Percentiles rank a stretch among this genome's conserved stretches.
Conservation (phyloP, 192 early-diverging fungal species). For the Neocallimastix lanati region DNA sequence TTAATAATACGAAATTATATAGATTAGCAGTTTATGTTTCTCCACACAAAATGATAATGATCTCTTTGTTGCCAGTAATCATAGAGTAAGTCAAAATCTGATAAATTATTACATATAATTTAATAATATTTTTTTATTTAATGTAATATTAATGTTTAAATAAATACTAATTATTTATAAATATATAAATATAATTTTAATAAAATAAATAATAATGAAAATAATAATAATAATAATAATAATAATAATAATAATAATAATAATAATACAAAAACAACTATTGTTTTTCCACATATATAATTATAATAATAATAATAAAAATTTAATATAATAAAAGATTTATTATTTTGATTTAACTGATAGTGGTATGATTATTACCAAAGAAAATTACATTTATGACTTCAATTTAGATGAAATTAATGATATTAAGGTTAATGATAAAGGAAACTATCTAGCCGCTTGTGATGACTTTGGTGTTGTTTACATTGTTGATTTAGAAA, state of each 20-base stretch:
- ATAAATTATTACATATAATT: background rate
- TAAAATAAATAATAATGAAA: no score
- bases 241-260: no score
- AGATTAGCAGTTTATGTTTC: background rate
- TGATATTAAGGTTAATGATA: background rate
- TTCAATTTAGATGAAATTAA: background rate
- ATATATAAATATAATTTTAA: no score
- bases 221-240: no score
- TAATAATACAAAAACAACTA: no score
- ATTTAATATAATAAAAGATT: background rate
- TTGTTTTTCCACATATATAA: background rate
- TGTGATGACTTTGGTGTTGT: background rate
- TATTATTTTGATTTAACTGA: background rate
- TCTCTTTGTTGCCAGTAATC: background rate
- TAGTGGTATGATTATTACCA: background rate
- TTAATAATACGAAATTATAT: no score
- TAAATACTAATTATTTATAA: no score
- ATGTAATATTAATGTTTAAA: no score
- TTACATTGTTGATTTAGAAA: background rate
- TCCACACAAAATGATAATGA: background rate
- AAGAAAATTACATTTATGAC: background rate
- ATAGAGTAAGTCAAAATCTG: background rate
- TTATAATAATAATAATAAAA: background rate
- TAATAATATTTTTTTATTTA: background rate
- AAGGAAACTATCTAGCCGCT: background rate